These are phyloP conservation scores for Diaporthe aspalathi DNA, from an alignment of 2,329 filamentous ascomycete species.

Conservation along the genomic window DNA sequence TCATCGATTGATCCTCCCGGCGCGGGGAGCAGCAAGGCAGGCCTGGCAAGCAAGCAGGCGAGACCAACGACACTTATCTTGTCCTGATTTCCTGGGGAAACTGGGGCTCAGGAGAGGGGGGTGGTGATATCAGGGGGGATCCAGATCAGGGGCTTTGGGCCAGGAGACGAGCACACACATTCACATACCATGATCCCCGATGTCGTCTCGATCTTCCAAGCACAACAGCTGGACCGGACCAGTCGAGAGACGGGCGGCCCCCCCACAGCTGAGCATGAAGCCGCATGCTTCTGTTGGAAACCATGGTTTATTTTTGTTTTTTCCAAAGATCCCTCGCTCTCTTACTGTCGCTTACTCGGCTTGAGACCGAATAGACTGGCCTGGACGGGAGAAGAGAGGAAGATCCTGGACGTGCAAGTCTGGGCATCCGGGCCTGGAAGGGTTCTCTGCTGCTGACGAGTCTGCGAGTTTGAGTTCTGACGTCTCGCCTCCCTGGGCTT, in stretches of 20 bases:
- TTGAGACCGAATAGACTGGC: constrained; percentile 14
- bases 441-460: not conserved
- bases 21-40: not conserved
- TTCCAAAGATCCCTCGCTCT: too few species aligned
- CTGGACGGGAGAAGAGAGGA: not conserved
- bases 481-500: constrained; percentile 14
- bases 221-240: not conserved
- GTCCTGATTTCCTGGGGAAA: constrained; percentile 11
- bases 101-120: constrained; percentile 1
- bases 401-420: not conserved
- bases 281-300: not conserved
- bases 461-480: not conserved
- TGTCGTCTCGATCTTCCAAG: not conserved
- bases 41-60: too few species aligned
- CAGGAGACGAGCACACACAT: not conserved
- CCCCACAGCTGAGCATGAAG: not conserved
- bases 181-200: too few species aligned
- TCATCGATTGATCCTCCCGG: too few species aligned
- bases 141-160: not conserved
- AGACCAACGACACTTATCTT: too few species aligned
- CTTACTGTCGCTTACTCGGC: not conserved
- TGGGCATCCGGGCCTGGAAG: constrained; percentile 8
- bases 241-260: not conserved
- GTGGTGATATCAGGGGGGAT: too few species aligned
- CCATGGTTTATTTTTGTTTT: not conserved